phyloP scores from a whole-genome alignment of 2,329 filamentous ascomycete genomes.

The Plectosphaerella sp. region DNA sequence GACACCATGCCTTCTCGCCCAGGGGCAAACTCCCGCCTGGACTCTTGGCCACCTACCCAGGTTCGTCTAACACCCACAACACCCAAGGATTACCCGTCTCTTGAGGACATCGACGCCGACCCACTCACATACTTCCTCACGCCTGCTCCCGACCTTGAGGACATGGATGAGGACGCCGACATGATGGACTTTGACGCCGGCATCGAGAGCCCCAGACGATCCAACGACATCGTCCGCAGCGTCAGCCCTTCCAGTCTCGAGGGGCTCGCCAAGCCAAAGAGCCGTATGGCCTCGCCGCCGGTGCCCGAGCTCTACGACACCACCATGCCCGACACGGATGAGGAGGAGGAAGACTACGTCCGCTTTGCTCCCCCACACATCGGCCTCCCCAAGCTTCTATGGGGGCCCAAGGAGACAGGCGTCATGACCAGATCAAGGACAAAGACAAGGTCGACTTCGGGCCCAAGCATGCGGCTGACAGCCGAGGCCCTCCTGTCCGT shows the following conservation, averaged over 20 bases:
- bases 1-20: conserved; percentile 30
- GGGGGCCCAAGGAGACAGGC: conserved; percentile 35
- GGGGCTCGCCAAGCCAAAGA: conserved; percentile 39
- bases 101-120: conserved; percentile 47
- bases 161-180: conserved; percentile 33
- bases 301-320: conserved; percentile 36
- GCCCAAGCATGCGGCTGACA: conserved; percentile 23
- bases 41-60: conserved; percentile 50
- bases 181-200: conserved; percentile 53
- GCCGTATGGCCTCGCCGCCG: conserved; percentile 22
- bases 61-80: conserved; percentile 38
- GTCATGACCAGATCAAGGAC: conserved; percentile 16
- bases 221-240: conserved; percentile 43
- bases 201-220: conserved; percentile 46
- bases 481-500: conserved; percentile 27
- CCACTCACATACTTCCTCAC: conserved; percentile 54
- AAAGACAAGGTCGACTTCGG: conserved; percentile 17
- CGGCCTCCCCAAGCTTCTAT: conserved; percentile 34
- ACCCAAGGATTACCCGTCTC: conserved; percentile 36
- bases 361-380: conserved; percentile 38
- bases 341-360: conserved; percentile 47
- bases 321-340: conserved; percentile 34
- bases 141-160: conserved; percentile 37
- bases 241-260: conserved; percentile 54
- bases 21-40: conserved; percentile 29